Percentiles rank a stretch among this genome's conserved stretches.
These are phyloP conservation scores for Capronia coronata DNA, from an alignment of 2,329 filamentous ascomycete species.

Conservation along the genomic window DNA sequence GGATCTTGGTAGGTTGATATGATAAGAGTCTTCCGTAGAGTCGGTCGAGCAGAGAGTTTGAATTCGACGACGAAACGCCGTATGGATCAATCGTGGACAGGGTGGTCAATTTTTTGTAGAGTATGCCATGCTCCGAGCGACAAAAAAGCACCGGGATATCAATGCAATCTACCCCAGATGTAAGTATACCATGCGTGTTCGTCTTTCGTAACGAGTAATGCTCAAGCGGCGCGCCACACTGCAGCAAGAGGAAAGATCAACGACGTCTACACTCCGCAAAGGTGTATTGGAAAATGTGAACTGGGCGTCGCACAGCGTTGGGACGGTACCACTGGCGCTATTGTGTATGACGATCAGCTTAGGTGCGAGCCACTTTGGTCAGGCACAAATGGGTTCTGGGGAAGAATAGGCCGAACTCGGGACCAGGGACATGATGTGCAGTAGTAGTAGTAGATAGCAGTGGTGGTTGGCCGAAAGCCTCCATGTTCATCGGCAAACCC, in stretches of 20 bases:
- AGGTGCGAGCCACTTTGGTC: background rate
- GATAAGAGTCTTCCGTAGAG: too few relatives aligned
- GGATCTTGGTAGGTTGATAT: background rate
- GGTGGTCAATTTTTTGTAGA: too few relatives aligned
- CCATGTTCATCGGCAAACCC: too few relatives aligned
- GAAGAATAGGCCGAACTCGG: background rate
- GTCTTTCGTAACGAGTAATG: background rate
- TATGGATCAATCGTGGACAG: too few relatives aligned
- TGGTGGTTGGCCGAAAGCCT: background rate
- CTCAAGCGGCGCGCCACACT: background rate
- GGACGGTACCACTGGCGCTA: background rate
- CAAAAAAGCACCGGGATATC: too few relatives aligned
- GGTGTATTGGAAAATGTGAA: background rate
- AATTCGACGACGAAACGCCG: too few relatives aligned
- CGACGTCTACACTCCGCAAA: conserved; percentile 22
- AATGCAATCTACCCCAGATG: too few relatives aligned
- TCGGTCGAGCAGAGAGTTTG: too few relatives aligned
- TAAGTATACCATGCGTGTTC: too few relatives aligned
- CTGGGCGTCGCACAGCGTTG: background rate
- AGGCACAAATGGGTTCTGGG: background rate
- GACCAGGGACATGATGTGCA: background rate
- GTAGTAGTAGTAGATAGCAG: background rate
- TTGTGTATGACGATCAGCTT: background rate
- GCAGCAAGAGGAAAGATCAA: conserved; percentile 11
- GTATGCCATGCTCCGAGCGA: too few relatives aligned